Conservation (phyloP, 2,329 filamentous ascomycete species). For the Sporothrix brunneoviolacea region DNA sequence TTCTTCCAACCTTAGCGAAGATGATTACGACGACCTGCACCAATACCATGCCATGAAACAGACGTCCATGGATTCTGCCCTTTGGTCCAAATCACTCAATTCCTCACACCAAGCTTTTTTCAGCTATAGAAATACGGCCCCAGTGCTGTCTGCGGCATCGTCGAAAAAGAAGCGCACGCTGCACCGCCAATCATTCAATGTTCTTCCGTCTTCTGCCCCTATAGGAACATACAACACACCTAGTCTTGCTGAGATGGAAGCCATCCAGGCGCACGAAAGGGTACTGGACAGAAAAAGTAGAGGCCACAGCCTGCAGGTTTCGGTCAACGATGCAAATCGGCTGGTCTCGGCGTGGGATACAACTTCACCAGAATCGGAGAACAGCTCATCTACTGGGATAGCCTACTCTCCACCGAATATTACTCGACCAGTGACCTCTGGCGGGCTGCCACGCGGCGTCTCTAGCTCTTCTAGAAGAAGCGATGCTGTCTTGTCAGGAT, state of each 20-base stretch:
- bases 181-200: neutral
- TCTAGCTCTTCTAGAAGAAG: neutral
- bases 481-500: too few species aligned
- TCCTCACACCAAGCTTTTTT: constrained; percentile 14
- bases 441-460: neutral
- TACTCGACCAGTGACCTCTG: neutral
- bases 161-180: neutral
- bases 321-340: neutral
- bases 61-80: constrained; percentile 5
- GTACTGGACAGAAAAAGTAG: neutral
- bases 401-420: neutral
- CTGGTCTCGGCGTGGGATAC: neutral
- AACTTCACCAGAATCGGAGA: neutral
- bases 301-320: neutral
- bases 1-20: neutral
- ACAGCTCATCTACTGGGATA: neutral
- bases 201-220: neutral
- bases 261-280: neutral
- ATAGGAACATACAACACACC: neutral
- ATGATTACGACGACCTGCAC: neutral
- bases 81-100: constrained; percentile 18
- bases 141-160: neutral
- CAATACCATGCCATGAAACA: constrained; percentile 18
- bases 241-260: neutral
- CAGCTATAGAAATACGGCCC: neutral